Conservation (phyloP, 202 grass and related monocot species). For the Brachypodium distachyon region DNA sequence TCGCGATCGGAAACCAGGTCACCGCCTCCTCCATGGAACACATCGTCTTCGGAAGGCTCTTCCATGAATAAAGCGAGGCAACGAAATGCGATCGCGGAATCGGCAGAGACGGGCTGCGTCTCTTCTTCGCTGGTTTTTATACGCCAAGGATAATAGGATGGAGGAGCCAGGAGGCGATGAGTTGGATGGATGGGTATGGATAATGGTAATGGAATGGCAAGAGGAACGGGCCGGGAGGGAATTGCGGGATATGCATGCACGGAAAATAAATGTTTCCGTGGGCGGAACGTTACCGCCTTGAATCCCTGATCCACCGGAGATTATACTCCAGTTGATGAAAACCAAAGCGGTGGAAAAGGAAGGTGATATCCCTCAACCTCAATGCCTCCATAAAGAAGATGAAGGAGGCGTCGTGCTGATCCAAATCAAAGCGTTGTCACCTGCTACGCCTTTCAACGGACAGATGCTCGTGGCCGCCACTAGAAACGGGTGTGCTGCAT, state of each 20-base stretch:
- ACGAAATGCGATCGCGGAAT: background rate
- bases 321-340: background rate
- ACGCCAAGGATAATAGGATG: background rate
- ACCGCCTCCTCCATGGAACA: background rate
- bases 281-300: background rate
- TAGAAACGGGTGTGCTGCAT: background rate
- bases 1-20: background rate
- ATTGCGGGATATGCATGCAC: slow-evolving; percentile 18
- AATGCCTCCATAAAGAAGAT: too few species aligned
- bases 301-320: background rate
- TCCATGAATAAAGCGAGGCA: background rate
- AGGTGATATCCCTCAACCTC: too few species aligned
- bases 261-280: slow-evolving; percentile 22
- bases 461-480: background rate
- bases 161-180: background rate
- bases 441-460: background rate
- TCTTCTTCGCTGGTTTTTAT: background rate
- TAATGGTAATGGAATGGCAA: background rate
- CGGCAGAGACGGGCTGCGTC: background rate
- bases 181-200: background rate
- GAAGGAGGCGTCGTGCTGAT: background rate
- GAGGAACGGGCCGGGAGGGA: background rate
- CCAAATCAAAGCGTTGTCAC: background rate
- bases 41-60: background rate
- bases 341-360: background rate